phyloP scores from a whole-genome alignment of 2,329 filamentous ascomycete species.

The Aspergillus sp. region DNA sequence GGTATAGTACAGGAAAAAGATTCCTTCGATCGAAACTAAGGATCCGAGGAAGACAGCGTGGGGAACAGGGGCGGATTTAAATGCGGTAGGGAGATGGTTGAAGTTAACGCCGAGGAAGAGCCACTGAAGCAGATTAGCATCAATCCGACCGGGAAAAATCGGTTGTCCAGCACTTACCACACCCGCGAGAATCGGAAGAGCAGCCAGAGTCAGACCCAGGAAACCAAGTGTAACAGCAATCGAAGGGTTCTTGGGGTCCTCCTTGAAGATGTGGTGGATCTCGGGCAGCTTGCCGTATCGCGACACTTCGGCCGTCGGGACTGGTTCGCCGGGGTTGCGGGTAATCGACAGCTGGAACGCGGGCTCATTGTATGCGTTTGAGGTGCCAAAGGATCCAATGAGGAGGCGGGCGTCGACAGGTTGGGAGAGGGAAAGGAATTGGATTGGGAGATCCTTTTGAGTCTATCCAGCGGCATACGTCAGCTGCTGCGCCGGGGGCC shows the following conservation, averaged over 20 bases:
- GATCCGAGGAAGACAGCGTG: constrained; percentile 83
- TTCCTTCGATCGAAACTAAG: constrained; percentile 76
- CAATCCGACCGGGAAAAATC: neutral
- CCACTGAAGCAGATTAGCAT: constrained; percentile 54
- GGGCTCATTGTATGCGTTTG: constrained; percentile 58
- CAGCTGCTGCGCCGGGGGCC: constrained; percentile 6
- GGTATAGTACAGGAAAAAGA: constrained; percentile 93
- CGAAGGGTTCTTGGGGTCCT: constrained; percentile 72
- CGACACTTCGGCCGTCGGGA: constrained; percentile 59
- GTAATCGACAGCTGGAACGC: constrained; percentile 67
- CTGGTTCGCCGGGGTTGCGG: constrained; percentile 55
- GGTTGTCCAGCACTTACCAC: constrained; percentile 47
- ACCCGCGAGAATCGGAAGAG: constrained; percentile 66
- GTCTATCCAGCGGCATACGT: constrained; percentile 47
- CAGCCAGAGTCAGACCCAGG: constrained; percentile 61
- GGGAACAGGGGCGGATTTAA: constrained; percentile 68
- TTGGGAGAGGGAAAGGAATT: constrained; percentile 62
- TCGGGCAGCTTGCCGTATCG: constrained; percentile 78
- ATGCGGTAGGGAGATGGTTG: constrained; percentile 66
- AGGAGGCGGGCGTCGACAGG: constrained; percentile 75
- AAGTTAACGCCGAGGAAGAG: constrained; percentile 73
- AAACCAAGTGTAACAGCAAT: constrained; percentile 74
- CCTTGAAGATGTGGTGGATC: constrained; percentile 85
- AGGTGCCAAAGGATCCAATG: constrained; percentile 76
- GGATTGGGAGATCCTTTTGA: constrained; percentile 79